Evolutionary conservation across 768 basidiomycete genomes (phyloP).

Genomic region (Rossbeevera mucosa): DNA sequence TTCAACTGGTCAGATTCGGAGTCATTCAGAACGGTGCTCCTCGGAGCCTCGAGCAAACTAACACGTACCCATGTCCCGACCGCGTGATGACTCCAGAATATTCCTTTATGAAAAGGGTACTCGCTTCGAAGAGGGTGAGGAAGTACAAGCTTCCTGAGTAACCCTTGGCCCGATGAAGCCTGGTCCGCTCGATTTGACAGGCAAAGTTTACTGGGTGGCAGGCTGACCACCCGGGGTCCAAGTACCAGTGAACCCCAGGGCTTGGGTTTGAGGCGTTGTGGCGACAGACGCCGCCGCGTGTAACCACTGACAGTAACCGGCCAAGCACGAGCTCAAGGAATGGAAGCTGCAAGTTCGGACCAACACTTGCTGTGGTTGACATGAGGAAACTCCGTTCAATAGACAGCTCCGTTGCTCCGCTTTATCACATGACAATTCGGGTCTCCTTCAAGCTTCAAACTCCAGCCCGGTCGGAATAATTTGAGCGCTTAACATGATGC

Average conservation of each 20-base stretch:
- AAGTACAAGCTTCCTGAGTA: neutral
- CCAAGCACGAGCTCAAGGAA: slow-evolving; percentile 6
- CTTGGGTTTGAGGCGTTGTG: neutral
- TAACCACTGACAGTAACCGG: neutral
- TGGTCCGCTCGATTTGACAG: neutral
- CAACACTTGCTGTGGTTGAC: slow-evolving; percentile 3
- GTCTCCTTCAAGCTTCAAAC: neutral
- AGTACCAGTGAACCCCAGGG: neutral
- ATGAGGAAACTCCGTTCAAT: neutral
- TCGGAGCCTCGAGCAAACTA: neutral
- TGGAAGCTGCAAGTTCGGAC: slow-evolving; percentile 6
- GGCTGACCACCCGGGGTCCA: neutral
- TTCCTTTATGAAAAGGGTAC: neutral
- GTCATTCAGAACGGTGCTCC: neutral
- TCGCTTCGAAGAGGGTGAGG: neutral
- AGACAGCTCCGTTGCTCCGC: neutral
- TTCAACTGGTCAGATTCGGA: slow-evolving; percentile 21
- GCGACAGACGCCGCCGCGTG: neutral
- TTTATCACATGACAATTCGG: neutral
- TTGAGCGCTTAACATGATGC: neutral
- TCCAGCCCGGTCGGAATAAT: neutral
- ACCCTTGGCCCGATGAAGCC: neutral
- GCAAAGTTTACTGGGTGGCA: neutral
- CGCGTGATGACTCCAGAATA: neutral
- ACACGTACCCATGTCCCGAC: neutral